Base-by-base conservation (phyloP, 495 filamentous ascomycete genomes). In the Lasiosphaeria hispida region DNA sequence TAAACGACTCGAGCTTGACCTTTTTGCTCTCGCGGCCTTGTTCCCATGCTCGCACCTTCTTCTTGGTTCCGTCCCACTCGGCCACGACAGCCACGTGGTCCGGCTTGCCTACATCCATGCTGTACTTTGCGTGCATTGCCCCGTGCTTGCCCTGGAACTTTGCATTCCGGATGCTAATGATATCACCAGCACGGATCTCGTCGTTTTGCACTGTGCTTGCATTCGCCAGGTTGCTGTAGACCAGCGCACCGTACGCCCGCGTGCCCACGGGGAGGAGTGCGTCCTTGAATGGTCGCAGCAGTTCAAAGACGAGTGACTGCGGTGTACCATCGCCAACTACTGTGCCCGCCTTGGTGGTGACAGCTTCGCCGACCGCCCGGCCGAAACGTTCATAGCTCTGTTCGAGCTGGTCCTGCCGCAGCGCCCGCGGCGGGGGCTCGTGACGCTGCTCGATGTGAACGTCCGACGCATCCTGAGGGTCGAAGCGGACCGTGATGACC, bases 31-130 rank as follows among this genome's bases (percentile, higher is more conserved):
- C 94, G 34, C 94, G 77, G 0, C 93, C 94, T 68, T 98, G 94
- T 68, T 98, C 94, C 89, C 90, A 97, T 0, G 86, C 92, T 39
- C 92, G 77, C 37, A 98, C 87, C 81, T 96, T 96, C 83, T 96
- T 97, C 80, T 97, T 96, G 23, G 91, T 96, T 34, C 94, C 94
- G 70, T 98, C 94, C 94, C 94, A 98, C 69, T 98, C 94, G 10
- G 91, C 82, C n/a, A 97, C 92, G n/a, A 98, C 78, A 3, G 82
- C 95, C 1, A 97, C 94, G 71, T 98, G 94, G 63, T 96, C 93
- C 4, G 89, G 89, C 65, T 89, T 91, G 47, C 94, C 94, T 0
- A 96, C 90, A 59, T 98, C 94, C 37, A 83, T 74, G 51, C 75
- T 86, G 68, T 98, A 98, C 73, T 97, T 97, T 61, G 89, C 86